phyloP scores from a whole-genome alignment of 176 grass and related monocot genomes.

The Rhipidocladum racemiflorum region DNA sequence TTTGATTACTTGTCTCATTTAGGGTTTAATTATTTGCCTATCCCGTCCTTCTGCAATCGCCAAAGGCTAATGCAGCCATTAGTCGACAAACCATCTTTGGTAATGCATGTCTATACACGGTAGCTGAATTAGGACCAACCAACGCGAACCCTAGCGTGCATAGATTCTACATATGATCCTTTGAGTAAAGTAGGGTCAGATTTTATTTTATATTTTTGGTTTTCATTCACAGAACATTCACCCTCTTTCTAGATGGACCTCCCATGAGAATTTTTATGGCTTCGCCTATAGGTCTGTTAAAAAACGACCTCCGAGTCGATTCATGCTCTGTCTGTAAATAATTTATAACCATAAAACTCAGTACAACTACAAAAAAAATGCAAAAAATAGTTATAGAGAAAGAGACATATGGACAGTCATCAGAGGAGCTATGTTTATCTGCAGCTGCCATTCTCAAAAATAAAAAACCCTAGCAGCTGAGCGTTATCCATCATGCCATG shows the following conservation, averaged over 20 bases:
- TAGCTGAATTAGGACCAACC: conserved; percentile 11
- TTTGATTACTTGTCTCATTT: conserved; percentile 22
- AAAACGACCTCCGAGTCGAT: neutral
- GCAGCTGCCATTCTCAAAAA: no score
- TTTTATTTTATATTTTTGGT: neutral
- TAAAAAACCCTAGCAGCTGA: neutral
- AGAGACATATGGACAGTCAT: neutral
- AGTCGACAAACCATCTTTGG: conserved; percentile 10
- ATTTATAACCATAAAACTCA: no score
- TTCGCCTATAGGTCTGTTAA: neutral
- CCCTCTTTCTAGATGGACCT: neutral
- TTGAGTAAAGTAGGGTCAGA: neutral
- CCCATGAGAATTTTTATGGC: neutral
- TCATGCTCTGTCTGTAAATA: neutral
- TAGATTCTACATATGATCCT: neutral
- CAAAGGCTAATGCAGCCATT: conserved; percentile 38
- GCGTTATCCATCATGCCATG: neutral
- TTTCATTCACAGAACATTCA: neutral
- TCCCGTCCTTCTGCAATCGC: conserved; percentile 28
- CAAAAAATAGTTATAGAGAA: no score
- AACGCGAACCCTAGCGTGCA: neutral
- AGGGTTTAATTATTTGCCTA: conserved; percentile 19
- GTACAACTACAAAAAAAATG: no score
- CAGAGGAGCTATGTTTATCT: neutral
- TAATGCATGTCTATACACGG: conserved; percentile 20